These are phyloP conservation scores for Xylariaceae sp. DNA, from an alignment of 2,329 filamentous ascomycete genomes.

Conservation along the genomic window DNA sequence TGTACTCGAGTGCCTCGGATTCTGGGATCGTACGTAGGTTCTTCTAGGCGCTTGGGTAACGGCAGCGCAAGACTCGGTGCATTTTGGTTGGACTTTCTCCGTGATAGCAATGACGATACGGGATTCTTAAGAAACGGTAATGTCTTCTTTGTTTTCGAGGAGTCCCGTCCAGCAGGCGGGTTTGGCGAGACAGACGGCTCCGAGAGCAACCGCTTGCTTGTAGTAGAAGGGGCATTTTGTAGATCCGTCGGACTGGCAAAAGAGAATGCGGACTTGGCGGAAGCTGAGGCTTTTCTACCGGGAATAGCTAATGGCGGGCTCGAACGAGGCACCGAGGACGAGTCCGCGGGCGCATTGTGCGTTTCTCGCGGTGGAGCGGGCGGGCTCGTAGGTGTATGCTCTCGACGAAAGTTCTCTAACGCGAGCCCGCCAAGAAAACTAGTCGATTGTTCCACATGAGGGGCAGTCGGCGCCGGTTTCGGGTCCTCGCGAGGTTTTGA, in stretches of 20 bases:
- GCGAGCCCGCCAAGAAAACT: slow-evolving; percentile 54
- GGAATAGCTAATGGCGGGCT: slow-evolving; percentile 33
- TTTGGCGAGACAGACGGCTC: slow-evolving; percentile 35
- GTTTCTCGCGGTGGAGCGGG: slow-evolving; percentile 19
- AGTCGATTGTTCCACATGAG: slow-evolving; percentile 35
- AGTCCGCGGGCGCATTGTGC: slow-evolving; percentile 12
- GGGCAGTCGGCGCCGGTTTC: slow-evolving; percentile 31
- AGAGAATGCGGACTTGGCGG: slow-evolving; percentile 36
- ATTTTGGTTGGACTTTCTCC: slow-evolving; percentile 50
- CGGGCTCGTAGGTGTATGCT: slow-evolving; percentile 28
- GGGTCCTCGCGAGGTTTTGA: slow-evolving; percentile 19
- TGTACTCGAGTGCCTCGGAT: slow-evolving; percentile 61
- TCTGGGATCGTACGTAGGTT: slow-evolving; percentile 54
- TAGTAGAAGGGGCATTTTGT: slow-evolving; percentile 34
- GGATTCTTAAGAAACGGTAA: slow-evolving; percentile 56
- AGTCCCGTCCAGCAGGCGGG: slow-evolving; percentile 34
- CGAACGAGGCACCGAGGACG: slow-evolving; percentile 9
- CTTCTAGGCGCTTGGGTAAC: slow-evolving; percentile 36
- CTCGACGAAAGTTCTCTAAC: slow-evolving; percentile 46
- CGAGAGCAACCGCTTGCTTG: slow-evolving; percentile 39
- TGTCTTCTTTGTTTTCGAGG: slow-evolving; percentile 46
- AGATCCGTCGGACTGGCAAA: slow-evolving; percentile 48
- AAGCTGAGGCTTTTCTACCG: slow-evolving; percentile 25
- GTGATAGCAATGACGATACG: slow-evolving; percentile 53
- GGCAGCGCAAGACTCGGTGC: slow-evolving; percentile 41